These are phyloP conservation scores for Silene noctiflora DNA, from an alignment of 179 eudicot species.

Conservation along the genomic window DNA sequence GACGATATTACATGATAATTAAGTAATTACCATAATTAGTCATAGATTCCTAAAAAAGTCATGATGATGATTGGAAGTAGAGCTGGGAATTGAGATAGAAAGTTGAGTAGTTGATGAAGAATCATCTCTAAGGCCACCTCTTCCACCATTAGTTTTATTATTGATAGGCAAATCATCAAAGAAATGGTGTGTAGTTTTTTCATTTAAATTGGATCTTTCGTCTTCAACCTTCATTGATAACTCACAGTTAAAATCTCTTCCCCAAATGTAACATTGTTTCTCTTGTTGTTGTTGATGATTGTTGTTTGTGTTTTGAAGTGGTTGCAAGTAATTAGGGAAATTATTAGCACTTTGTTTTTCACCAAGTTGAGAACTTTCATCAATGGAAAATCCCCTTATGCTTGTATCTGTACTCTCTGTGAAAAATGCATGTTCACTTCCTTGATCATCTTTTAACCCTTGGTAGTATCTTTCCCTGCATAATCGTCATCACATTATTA, in stretches of 20 bases:
- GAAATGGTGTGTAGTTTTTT: slow-evolving; percentile 77
- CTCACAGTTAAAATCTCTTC: slow-evolving; percentile 42
- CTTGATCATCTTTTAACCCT: slow-evolving; percentile 53
- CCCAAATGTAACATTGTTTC: slow-evolving; percentile 40
- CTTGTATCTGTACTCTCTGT: slow-evolving; percentile 45
- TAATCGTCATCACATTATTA: neutral
- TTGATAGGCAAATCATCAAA: slow-evolving; percentile 76
- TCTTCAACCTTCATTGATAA: slow-evolving; percentile 38
- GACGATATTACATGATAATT: neutral
- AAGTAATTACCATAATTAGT: slow-evolving; percentile 13
- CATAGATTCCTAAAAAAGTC: slow-evolving; percentile 53
- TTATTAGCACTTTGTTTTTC: slow-evolving; percentile 24
- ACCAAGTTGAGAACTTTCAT: slow-evolving; percentile 44
- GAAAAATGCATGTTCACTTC: slow-evolving; percentile 67
- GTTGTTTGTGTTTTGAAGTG: slow-evolving; percentile 26
- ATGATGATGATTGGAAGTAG: slow-evolving; percentile 42
- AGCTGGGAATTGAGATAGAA: slow-evolving; percentile 69
- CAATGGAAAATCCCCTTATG: slow-evolving; percentile 38
- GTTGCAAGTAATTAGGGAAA: slow-evolving; percentile 19
- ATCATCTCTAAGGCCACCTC: slow-evolving; percentile 37
- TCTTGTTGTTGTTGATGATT: slow-evolving; percentile 12
- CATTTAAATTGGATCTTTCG: slow-evolving; percentile 32
- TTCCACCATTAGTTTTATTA: slow-evolving; percentile 25
- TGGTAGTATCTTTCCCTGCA: slow-evolving; percentile 27
- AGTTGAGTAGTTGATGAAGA: slow-evolving; percentile 73